Conservation (phyloP, 1,284 basidiomycete species). For the Leccinum griseonigrum region DNA sequence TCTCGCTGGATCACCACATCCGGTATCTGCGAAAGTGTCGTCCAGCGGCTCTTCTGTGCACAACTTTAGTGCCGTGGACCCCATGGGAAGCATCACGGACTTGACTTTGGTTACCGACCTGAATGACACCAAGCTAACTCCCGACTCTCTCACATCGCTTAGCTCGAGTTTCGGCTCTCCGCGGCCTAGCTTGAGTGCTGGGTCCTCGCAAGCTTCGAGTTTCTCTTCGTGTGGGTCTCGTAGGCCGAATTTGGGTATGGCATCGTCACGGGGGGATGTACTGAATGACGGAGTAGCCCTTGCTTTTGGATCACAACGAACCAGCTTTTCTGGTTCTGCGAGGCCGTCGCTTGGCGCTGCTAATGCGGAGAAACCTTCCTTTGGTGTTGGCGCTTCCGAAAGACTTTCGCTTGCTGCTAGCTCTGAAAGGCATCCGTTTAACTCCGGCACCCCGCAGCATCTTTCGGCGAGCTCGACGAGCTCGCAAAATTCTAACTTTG, state of each 20-base stretch:
- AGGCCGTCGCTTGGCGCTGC: conserved; percentile 22
- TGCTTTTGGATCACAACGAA: conserved; percentile 20
- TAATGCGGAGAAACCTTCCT: conserved; percentile 17
- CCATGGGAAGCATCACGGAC: conserved; percentile 15
- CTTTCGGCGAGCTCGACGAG: conserved; percentile 11
- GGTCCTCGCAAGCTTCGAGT: conserved; percentile 29
- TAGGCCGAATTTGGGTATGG: conserved; percentile 18
- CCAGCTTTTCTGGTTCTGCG: conserved; percentile 23
- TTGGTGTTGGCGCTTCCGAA: conserved; percentile 18
- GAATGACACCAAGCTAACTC: conserved; percentile 25
- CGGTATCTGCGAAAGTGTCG: conserved; percentile 16
- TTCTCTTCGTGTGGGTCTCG: conserved; percentile 26
- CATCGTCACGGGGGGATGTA: conserved; percentile 22
- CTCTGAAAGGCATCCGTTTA: conserved; percentile 15
- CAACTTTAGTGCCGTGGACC: conserved; percentile 18
- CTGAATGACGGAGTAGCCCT: conserved; percentile 18
- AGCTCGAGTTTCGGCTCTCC: conserved; percentile 28
- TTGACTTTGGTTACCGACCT: conserved; percentile 26
- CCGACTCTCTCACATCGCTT: conserved; percentile 27
- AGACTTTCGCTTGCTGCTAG: conserved; percentile 11
- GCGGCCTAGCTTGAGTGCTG: conserved; percentile 23
- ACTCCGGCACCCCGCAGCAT: conserved; percentile 17
- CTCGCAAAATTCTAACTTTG: conserved; percentile 16
- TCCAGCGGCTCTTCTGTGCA: conserved; percentile 23
- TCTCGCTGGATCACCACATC: conserved; percentile 28